Base-by-base conservation (phyloP, 1,284 basidiomycete genomes). In the Trametes hirsuta region DNA sequence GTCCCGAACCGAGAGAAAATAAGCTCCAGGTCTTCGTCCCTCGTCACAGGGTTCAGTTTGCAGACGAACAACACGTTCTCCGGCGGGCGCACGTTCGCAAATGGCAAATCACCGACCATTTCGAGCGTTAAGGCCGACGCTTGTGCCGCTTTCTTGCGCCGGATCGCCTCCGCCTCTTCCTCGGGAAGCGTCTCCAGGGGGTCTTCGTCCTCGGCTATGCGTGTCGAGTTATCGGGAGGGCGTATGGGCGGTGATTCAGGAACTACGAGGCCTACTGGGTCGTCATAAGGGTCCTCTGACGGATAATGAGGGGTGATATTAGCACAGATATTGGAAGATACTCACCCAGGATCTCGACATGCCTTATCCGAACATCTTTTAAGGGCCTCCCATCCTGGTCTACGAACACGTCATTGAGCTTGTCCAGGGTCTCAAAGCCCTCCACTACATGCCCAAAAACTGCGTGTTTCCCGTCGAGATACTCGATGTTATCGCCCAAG, bases 61-160 rank as follows among this genome's bases (percentile, higher is more conserved):
- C 97, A 98, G 18, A 99, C 96, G 75, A 99, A 99, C 12, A 99
- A 78, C 42, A 99, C 95, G 76, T 99, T 99, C 77, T 99, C 97
- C 0, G 97, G 97, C 0, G 97, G 97, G 44, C 95, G 86, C 44
- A 99, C 94, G 69, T 98, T 97, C 18, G 97, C 97, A 71, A 99
- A 98, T 0, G 97, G 97, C 54, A 99, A 80, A 75, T 99, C 97
- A 48, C 97, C 97, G 60, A 99, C 97, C 95, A 99, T 99, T 75
- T 99, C 97, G 50, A 99, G 85, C 2, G 97, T 99, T 37, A 99
- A 79, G 0, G 97, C 97, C 41, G 95, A 95, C 0, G 96, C 95
- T 2, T 87, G 86, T 0, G 97, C 96, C 0, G 95, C 95, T 59
- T 91, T 90, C 72, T 88, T 84, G 11, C 95, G 87, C 11, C 91